Percentiles rank a stretch among this genome's conserved stretches.
Conservation (phyloP, 805 yeast species). For the Starmera quercuum region DNA sequence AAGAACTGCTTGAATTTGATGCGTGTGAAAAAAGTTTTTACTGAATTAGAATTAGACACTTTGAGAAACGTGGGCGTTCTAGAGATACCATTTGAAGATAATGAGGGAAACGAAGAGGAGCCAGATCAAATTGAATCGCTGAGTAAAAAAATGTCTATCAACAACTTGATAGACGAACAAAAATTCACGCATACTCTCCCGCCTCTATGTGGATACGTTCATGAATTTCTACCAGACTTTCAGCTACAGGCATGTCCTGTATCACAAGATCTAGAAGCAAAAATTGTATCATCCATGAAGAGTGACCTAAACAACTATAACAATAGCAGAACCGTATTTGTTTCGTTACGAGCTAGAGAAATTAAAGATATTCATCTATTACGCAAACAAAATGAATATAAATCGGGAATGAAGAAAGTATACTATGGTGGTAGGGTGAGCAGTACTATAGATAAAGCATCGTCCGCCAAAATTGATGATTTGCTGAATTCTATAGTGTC, state of each 20-base stretch:
- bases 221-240: constrained; percentile 22
- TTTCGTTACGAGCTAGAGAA: constrained; percentile 29
- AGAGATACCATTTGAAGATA: constrained; percentile 15
- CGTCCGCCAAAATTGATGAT: constrained; percentile 5
- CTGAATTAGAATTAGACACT: constrained; percentile 10
- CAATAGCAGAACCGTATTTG: constrained; percentile 21
- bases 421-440: constrained; percentile 7
- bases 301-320: constrained; percentile 31
- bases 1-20: constrained; percentile 9
- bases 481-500: constrained; percentile 5
- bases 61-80: constrained; percentile 20
- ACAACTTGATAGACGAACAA: neutral
- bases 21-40: constrained; percentile 2
- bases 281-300: constrained; percentile 43
- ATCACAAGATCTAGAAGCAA: constrained; percentile 40
- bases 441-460: constrained; percentile 3
- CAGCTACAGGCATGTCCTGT: constrained; percentile 47
- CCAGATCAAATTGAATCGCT: constrained; percentile 11
- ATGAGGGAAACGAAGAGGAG: constrained; percentile 7
- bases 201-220: constrained; percentile 19
- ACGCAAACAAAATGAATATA: constrained; percentile 8
- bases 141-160: too few relatives aligned
- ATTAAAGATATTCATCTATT: constrained; percentile 25
- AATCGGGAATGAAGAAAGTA: constrained; percentile 6
- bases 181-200: constrained; percentile 15